phyloP scores from a whole-genome alignment of 768 basidiomycete genomes.

The Lactarius hengduanensis region DNA sequence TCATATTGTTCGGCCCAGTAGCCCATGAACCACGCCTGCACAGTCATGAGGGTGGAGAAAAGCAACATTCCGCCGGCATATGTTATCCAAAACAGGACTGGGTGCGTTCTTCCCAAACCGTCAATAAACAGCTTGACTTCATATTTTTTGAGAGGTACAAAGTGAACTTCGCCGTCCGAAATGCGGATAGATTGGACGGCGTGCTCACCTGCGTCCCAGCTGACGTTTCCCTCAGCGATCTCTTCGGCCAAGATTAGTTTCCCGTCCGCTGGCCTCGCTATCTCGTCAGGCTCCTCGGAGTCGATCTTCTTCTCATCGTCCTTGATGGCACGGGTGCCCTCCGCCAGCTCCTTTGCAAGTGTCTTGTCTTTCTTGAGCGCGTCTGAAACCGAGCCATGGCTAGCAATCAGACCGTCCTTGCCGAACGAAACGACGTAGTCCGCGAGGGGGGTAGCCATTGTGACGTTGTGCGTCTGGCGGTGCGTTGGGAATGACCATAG shows the following conservation, averaged over 20 bases:
- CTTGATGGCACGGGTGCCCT: conserved; percentile 31
- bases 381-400: conserved; percentile 50
- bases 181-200: not conserved
- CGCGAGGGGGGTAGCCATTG: conserved; percentile 52
- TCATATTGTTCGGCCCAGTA: conserved; percentile 47
- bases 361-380: conserved; percentile 43
- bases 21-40: conserved; percentile 46
- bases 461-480: conserved; percentile 51
- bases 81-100: conserved; percentile 37
- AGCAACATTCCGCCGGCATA: conserved; percentile 29
- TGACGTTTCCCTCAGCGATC: conserved; percentile 56
- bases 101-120: conserved; percentile 32
- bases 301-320: conserved; percentile 34
- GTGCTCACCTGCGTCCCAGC: conserved; percentile 44
- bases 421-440: conserved; percentile 56
- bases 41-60: conserved; percentile 29
- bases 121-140: conserved; percentile 36
- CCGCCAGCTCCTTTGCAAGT: conserved; percentile 33
- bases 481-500: not conserved
- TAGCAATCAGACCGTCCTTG: conserved; percentile 50
- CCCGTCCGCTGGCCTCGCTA: conserved; percentile 39
- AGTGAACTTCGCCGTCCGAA: conserved; percentile 15
- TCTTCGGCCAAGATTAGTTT: conserved; percentile 67
- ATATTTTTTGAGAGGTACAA: not conserved
- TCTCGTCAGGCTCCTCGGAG: conserved; percentile 26